Percentiles rank a stretch among this genome's conserved stretches.
Conservation (phyloP, 2,329 filamentous ascomycete species). For the Scorias spongiosa region DNA sequence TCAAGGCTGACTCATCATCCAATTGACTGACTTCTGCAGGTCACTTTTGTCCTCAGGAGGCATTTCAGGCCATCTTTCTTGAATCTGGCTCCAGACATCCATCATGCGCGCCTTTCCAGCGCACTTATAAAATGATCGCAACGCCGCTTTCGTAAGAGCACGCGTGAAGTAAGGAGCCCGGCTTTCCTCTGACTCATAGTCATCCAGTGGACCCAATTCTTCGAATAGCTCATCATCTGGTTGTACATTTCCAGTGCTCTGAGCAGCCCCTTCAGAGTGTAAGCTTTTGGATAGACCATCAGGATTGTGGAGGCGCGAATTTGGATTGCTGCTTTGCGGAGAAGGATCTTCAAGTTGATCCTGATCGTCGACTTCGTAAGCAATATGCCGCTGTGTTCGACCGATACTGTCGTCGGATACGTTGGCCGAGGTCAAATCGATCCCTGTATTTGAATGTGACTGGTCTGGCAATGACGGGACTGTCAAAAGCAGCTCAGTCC, state of each 20-base stretch:
- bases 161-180: conserved; percentile 23
- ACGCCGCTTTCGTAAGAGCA: conserved; percentile 42
- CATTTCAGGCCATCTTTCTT: conserved; percentile 22
- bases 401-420: background rate
- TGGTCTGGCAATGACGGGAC: background rate
- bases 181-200: conserved; percentile 6
- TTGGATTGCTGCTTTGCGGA: background rate
- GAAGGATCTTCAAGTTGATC: background rate
- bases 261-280: background rate
- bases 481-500: conserved; percentile 38
- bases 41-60: conserved; percentile 16
- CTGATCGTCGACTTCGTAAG: background rate
- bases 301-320: background rate
- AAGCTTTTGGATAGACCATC: no score
- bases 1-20: background rate
- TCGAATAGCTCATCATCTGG: background rate
- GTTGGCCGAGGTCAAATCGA: background rate
- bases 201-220: background rate
- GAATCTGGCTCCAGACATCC: conserved; percentile 37
- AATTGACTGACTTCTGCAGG: conserved; percentile 4
- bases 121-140: conserved; percentile 50
- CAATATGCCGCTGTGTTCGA: background rate
- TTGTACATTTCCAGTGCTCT: background rate
- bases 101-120: conserved; percentile 37
- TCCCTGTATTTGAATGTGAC: background rate